Percentiles rank a stretch among this genome's conserved stretches.
Conservation (phyloP, 805 yeast genomes). For the Scheffersomyces stipitis region DNA sequence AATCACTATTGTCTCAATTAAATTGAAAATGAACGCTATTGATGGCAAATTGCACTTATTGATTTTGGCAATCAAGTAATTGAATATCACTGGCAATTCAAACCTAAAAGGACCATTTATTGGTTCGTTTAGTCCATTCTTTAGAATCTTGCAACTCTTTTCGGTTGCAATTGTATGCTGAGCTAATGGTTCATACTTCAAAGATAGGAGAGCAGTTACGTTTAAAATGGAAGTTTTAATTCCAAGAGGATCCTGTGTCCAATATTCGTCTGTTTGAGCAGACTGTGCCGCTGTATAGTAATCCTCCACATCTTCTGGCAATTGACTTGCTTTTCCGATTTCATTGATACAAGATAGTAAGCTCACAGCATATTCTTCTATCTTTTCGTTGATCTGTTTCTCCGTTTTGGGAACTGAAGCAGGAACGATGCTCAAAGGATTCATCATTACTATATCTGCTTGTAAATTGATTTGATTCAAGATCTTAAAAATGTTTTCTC, state of each 20-base stretch:
- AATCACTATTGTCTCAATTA: conserved; percentile 45
- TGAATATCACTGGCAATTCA: conserved; percentile 20
- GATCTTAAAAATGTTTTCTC: conserved; percentile 19
- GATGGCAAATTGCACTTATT: conserved; percentile 28
- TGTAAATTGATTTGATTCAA: conserved; percentile 18
- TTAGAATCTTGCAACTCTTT: conserved; percentile 60
- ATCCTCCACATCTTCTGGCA: conserved; percentile 53
- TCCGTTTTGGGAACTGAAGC: conserved; percentile 1
- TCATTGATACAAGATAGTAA: conserved; percentile 64
- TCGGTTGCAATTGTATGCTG: conserved; percentile 57
- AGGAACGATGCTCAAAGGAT: conserved; percentile 9
- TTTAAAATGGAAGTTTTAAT: conserved; percentile 44
- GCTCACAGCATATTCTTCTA: conserved; percentile 52
- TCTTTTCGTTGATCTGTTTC: conserved; percentile 11
- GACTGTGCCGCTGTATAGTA: conserved; percentile 33
- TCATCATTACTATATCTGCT: conserved; percentile 5
- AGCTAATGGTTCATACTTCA: conserved; percentile 35
- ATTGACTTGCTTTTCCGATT: conserved; percentile 66
- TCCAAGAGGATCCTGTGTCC: conserved; percentile 49
- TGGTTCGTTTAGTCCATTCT: conserved; percentile 61
- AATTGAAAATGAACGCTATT: conserved; percentile 44
- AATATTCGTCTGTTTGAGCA: conserved; percentile 31
- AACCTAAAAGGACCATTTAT: conserved; percentile 69
- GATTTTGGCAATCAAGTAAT: conserved; percentile 36
- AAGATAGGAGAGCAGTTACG: conserved; percentile 43